Base-by-base conservation (phyloP, 345 rosid genomes). In the Syzygium aqueum region DNA sequence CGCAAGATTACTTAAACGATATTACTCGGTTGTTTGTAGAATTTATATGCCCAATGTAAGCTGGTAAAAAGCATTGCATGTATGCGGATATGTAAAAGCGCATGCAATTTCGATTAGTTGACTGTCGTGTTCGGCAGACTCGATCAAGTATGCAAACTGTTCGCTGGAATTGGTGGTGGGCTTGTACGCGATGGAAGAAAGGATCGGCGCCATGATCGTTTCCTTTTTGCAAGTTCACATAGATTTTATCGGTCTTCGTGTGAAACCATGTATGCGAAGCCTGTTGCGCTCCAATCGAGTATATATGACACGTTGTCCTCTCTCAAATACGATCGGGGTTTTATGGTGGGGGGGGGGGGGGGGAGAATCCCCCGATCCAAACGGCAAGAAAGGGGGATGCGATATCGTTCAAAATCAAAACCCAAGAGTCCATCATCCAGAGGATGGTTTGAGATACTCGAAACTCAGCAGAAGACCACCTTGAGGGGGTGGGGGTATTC, bases 231-330 rank as follows among this genome's bases (percentile, higher is more conserved):
- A 16, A 65, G 40, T 16, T 8, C 1, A 3, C 40, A 30, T 30
- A 8, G 16, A 7, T 2, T 65, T 15, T 65, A 30, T 16, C 0
- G 1, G 43, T 30, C 22, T 30, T 30, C 1, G 22, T 0, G 3
- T 7, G 43, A 19, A 30, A 33, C 7, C 77, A 65, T 30, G 43
- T 6, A 9, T 9, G 37, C 43, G 5, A 30, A 30, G 43, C 19
- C 8, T 5, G 5, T 5, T 3, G 23, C 11, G 6, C 5, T 1
- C 77, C 16, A 28, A 14, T 65, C 3, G 77, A 28, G 40, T 15
- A 7, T 15, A 30, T 3, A 65, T 7, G 77, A 11, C n/a, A 3
- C 61, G 10, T 56, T 23, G 12, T 23, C 61, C 61, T 8, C 77
- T 30, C 40, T 7, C 6, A n/a, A 5, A 65, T 16, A 3, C 3